Evolutionary conservation across 176 grass and related monocot genomes (phyloP).

Genomic region (Panicum miliaceum): DNA sequence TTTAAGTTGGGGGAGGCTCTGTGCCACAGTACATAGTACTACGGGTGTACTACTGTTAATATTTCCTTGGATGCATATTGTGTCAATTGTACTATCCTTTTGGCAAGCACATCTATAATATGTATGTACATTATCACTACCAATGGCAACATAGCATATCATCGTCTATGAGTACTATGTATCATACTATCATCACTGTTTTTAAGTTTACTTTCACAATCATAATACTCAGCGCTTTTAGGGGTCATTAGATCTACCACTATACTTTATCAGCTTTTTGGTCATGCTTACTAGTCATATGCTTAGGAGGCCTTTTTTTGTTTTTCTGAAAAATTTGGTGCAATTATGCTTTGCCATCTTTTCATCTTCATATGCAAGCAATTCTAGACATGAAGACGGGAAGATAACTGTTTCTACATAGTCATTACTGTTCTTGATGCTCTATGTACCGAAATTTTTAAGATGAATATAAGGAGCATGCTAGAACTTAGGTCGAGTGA

Average conservation of each 20-base stretch:
- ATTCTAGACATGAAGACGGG: constrained; percentile 7
- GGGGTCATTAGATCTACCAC: not conserved
- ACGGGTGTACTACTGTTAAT: not conserved
- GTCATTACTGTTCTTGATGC: not conserved
- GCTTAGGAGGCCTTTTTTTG: not conserved
- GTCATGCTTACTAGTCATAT: not conserved
- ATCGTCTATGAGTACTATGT: not conserved
- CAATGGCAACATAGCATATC: not conserved
- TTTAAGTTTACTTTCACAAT: not conserved
- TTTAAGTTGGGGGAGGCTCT: not conserved
- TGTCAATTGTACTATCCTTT: not conserved
- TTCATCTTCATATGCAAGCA: constrained; percentile 14
- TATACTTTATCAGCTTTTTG: not conserved
- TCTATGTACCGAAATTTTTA: not conserved
- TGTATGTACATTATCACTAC: not conserved
- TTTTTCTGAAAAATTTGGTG: not conserved
- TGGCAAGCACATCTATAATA: not conserved
- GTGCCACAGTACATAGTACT: not conserved
- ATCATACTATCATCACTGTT: not conserved
- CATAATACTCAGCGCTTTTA: not conserved
- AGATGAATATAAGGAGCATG: not conserved
- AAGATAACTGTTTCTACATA: not conserved
- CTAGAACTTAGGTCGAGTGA: not conserved
- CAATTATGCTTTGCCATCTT: not conserved
- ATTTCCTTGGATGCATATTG: not conserved